Base-by-base conservation (phyloP, 192 early-diverging fungal genomes). In the Podila horticola region DNA sequence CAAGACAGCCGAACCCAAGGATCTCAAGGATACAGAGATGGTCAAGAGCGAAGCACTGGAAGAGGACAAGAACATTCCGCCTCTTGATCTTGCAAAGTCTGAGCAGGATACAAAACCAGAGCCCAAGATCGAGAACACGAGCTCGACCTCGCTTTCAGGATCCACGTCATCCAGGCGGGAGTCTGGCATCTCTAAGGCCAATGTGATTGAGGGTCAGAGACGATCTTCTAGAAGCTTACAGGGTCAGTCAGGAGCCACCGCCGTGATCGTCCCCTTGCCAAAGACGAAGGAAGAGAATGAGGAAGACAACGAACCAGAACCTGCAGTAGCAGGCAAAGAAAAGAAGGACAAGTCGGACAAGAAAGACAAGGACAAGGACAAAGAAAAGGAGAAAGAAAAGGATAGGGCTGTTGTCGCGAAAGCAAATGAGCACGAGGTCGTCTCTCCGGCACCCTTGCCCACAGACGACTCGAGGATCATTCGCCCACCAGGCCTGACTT, bases 401-500 rank as follows among this genome's bases (percentile, higher is more conserved):
- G 28, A 61, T 19, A 61, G 33, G 29, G 59, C 26, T 26, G 30
- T 61, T 61, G 33, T 29, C 26, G 36, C 58, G 9, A 81, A 81
- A 57, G 69, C 72, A 34, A 81, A 81, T 30, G 66, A 66, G 7
- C 69, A 72, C 33, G 64, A 72, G 19, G 57, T 61, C 0, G 66
- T 69, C 24, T 75, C 74, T 5, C 72, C 72, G 20, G 69, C 59
- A 45, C 82, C 67, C 26, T 51, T 67, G 30, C 62, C 74, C 0
- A 34, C 64, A 11, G 60, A 68, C 17, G 65, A 74, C 5, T 51
- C 68, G 34, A 57, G 22, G 4, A 58, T 71, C 28, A 70, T 87
- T 59, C 62, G 71, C 45, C 86, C 85, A 20, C 84, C 85, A 20
- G 82, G 72, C 26, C 59, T 86, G 4, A 75, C 74, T 3, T 87